Conservation (phyloP, 2,329 filamentous ascomycete species). For the Emergomyces africanus region DNA sequence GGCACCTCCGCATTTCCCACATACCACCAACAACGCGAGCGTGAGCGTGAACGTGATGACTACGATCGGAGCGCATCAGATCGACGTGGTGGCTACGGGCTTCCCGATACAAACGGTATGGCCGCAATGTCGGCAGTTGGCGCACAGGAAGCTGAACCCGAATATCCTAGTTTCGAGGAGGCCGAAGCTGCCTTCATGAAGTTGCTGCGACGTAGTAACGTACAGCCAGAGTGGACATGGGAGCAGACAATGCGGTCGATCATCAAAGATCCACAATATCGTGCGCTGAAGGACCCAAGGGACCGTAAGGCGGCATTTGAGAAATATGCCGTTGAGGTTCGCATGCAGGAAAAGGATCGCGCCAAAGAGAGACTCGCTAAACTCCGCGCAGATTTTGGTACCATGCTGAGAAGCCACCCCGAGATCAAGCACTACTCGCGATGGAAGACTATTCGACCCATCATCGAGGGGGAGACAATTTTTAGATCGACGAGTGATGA, state of each 20-base stretch:
- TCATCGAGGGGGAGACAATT: constrained; percentile 89
- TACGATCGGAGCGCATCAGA: constrained; percentile 35
- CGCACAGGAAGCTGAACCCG: constrained; percentile 49
- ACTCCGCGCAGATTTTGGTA: constrained; percentile 83
- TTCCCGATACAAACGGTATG: constrained; percentile 30
- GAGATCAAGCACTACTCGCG: constrained; percentile 96
- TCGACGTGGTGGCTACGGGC: constrained; percentile 34
- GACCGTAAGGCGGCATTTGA: constrained; percentile 86
- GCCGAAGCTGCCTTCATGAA: constrained; percentile 90
- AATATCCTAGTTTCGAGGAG: constrained; percentile 69
- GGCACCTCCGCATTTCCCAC: constrained; percentile 33
- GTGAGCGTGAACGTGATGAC: constrained; percentile 39
- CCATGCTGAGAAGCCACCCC: constrained; percentile 90
- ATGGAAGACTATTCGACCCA: constrained; percentile 90
- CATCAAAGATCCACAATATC: constrained; percentile 84
- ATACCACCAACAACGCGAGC: constrained; percentile 32
- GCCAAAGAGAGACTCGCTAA: constrained; percentile 89
- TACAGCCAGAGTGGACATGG: constrained; percentile 89
- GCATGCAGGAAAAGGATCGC: constrained; percentile 84
- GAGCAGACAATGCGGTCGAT: constrained; percentile 74
- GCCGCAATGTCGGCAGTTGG: constrained; percentile 23
- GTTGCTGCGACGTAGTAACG: constrained; percentile 68
- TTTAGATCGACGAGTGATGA: constrained; percentile 87
- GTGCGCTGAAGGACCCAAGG: constrained; percentile 82
- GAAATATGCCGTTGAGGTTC: constrained; percentile 84